Conservation (phyloP, 306 rosid genomes). For the Parietaria judaica region DNA sequence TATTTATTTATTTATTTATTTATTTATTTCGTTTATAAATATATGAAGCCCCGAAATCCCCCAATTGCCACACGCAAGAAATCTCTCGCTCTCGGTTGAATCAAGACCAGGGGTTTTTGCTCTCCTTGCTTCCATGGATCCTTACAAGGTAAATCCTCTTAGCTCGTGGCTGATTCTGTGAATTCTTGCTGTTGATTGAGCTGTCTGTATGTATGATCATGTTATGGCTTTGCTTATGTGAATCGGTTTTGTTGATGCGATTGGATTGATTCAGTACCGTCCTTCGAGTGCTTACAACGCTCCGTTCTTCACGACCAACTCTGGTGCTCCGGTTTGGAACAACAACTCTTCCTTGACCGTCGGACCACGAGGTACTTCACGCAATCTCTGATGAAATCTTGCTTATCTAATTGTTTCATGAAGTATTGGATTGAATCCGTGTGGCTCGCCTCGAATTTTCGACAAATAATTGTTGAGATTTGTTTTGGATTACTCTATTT, state of each 20-base stretch:
- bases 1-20: background rate
- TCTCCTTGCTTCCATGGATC: slow-evolving; percentile 44
- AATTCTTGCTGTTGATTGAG: background rate
- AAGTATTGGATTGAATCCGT: background rate
- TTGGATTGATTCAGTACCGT: slow-evolving; percentile 36
- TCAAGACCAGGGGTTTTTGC: too few relatives aligned
- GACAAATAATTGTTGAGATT: background rate
- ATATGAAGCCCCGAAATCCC: background rate
- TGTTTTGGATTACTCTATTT: too few relatives aligned
- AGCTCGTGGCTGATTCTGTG: background rate
- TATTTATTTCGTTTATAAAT: background rate
- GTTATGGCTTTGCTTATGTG: too few relatives aligned
- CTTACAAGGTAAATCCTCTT: slow-evolving; percentile 52
- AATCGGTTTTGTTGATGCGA: too few relatives aligned
- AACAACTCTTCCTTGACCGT: slow-evolving; percentile 60
- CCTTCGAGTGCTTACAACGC: slow-evolving; percentile 79
- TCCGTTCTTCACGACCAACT: slow-evolving; percentile 76
- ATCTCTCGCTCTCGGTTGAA: background rate
- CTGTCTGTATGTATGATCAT: too few relatives aligned
- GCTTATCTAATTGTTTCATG: background rate
- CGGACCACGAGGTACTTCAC: slow-evolving; percentile 54
- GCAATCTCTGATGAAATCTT: background rate
- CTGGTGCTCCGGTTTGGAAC: slow-evolving; percentile 90
- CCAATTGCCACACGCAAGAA: slow-evolving; percentile 12
- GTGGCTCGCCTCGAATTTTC: too few relatives aligned